Evolutionary conservation across 2,329 filamentous ascomycete species (phyloP), one percentile per base, ranked within the genome.

Genomic region (Cytospora mali): DNA sequence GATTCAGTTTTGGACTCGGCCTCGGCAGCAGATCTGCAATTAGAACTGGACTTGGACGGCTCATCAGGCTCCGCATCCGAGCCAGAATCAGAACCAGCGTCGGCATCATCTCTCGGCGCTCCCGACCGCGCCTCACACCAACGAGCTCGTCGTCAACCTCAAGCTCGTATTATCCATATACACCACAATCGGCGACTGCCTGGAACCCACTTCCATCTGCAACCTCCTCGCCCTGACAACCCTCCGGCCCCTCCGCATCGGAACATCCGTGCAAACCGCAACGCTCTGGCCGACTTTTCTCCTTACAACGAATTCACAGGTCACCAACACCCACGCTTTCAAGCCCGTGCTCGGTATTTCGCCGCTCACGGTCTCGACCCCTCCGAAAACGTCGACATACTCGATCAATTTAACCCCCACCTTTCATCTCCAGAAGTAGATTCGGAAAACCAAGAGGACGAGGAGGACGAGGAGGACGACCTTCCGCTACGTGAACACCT

Each of bases 101-200:
- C 35, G 29, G 61, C 56, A 49, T 49, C 61, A 48, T 46, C 10
- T 46, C n/a, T 46, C n/a, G n/a, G 23, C 42, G 10, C 42, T 46
- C 42, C 42, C 42, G 52, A 21, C 49, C 29, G 6, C n/a, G 49
- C 10, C 11, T 49, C n/a, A 48, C 23, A 50, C 21, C 29, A 49
- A 52, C 55, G 55, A 31, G 42, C 39, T 55, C 55, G n/a, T 48
- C 53, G 55, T 28, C 51, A 28, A 27, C 56, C n/a, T 25, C 57
- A 56, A 49, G 21, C 29, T 54, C n/a, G 53, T 54, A 25, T 42
- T 52, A 49, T 55, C 28, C 57, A 58, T 25, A 60, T 63, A 23
- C 61, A 60, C 56, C 63, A 56, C 3, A 61, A 63, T 35, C 56
- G 61, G 14, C 60, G 53, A 16, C 56, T 63, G 35, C 63, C 63